Evolutionary conservation across 192 early-diverging fungal genomes (phyloP).

Genomic region (Gigaspora rosea): DNA sequence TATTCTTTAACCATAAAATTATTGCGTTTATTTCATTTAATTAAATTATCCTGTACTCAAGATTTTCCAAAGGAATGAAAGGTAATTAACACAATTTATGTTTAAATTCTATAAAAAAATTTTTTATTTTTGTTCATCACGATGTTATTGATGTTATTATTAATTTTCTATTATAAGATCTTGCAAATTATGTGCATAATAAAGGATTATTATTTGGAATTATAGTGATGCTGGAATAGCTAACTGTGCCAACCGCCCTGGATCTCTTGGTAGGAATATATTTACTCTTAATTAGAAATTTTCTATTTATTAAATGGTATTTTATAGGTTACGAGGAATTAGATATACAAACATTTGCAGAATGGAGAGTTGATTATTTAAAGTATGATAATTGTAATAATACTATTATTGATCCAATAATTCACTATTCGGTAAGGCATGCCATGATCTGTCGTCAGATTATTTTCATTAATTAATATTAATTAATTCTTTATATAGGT

Average conservation of each 20-base stretch:
- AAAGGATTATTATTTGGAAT: constrained; percentile 47
- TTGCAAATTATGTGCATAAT: constrained; percentile 54
- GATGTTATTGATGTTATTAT: background rate
- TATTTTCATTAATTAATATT: background rate
- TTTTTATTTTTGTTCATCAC: too few species aligned
- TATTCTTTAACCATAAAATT: too few species aligned
- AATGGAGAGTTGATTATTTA: constrained; percentile 62
- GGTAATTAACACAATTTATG: background rate
- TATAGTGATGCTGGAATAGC: constrained; percentile 45
- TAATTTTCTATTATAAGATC: constrained; percentile 17
- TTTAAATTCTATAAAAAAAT: too few species aligned
- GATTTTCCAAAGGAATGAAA: constrained; percentile 8
- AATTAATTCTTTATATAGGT: background rate
- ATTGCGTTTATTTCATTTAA: background rate
- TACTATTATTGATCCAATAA: constrained; percentile 35
- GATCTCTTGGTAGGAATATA: constrained; percentile 14
- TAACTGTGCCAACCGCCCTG: constrained; percentile 57
- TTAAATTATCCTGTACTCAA: background rate
- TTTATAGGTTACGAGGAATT: constrained; percentile 43
- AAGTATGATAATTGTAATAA: constrained; percentile 65
- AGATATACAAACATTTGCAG: constrained; percentile 54
- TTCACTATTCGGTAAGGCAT: constrained; percentile 44
- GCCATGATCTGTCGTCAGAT: background rate
- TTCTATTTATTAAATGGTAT: background rate
- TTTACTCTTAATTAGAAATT: background rate